Base-by-base conservation (phyloP, 129 eudicot species). In the Lactuca sativa region DNA sequence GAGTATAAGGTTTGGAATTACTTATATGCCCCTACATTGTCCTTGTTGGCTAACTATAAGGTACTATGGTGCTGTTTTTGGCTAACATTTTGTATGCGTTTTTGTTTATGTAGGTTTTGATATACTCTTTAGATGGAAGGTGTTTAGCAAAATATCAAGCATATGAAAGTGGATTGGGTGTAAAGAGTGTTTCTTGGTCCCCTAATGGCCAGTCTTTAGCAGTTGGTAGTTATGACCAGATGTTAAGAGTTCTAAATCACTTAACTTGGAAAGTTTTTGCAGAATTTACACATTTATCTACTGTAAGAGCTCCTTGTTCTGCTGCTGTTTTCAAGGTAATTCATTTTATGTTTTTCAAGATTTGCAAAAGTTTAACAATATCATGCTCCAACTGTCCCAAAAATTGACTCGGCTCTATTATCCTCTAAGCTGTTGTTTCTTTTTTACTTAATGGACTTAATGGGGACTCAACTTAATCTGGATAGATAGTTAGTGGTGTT, bases 251-350 rank as follows among this genome's bases (percentile, higher is more conserved):
- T 77, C 62, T 93, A 65, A 89, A 84, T 87, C 98, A 90, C 84
- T 81, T 93, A 74, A 93, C 98, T 9, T 93, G 98, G 98, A 93
- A 93, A 83, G 93, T 87, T 9, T 93, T 93, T 78, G 98, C 98
- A 18, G 98, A 93, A 70, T 93, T 93, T 58, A 83, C 64, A 14
- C 98, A 93, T 82, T 74, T 83, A 59, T 83, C 95, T 41, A 82
- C 72, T 66, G 86, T 93, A 8, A 92, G 97, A 53, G 87, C 86
- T 54, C 96, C 98, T 53, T 93, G 97, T 85, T 79, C 78, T 75
- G 98, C 97, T 64, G 92, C 95, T 47, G 88, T 89, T 72, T 93
- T 93, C 68, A 93, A 89, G 97, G 98, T 92, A 65, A 41, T 12
- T 54, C 40, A 33, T 56, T 48, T 60, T 59, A 18, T 47, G 3